These are phyloP conservation scores for Pleurotus sapidus DNA, from an alignment of 768 basidiomycete species.

Conservation along the genomic window DNA sequence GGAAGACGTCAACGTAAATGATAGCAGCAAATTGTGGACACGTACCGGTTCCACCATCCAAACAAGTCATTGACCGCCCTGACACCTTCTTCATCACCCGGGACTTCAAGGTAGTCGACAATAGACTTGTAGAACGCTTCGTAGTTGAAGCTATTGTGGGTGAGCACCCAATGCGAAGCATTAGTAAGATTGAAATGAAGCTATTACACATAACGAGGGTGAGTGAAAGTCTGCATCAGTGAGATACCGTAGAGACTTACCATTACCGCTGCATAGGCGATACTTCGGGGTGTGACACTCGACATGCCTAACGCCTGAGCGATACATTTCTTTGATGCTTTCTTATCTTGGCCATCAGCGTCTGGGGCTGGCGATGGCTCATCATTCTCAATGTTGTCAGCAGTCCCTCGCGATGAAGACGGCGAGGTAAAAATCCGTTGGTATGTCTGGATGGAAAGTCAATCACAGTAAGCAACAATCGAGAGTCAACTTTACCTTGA, in stretches of 20 bases:
- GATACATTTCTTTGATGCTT: not conserved
- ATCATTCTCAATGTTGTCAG: not conserved
- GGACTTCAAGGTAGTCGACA: slow-evolving; percentile 18
- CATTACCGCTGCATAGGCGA: slow-evolving; percentile 21
- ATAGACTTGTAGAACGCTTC: slow-evolving; percentile 15
- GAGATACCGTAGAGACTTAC: too few relatives aligned
- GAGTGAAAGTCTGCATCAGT: not conserved
- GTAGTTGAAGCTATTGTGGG: slow-evolving; percentile 19
- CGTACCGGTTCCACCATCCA: slow-evolving; percentile 6
- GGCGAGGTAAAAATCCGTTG: slow-evolving; percentile 9
- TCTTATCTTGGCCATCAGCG: not conserved
- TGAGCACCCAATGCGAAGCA: slow-evolving; percentile 11
- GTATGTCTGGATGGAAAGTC: not conserved
- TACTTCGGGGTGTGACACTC: slow-evolving; percentile 13
- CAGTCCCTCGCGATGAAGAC: not conserved
- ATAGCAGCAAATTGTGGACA: too few relatives aligned
- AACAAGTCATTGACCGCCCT: not conserved
- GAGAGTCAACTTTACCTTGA: too few relatives aligned
- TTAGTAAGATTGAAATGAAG: slow-evolving; percentile 18
- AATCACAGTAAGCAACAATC: too few relatives aligned
- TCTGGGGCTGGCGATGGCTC: not conserved
- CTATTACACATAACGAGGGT: slow-evolving; percentile 8
- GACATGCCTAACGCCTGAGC: slow-evolving; percentile 12
- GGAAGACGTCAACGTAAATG: too few relatives aligned
- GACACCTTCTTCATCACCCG: not conserved